A percentile compares a stretch with the other conserved stretches of the same genome.
Conservation (phyloP, 805 yeast genomes). For the Cyberlindnera bimundalis region DNA sequence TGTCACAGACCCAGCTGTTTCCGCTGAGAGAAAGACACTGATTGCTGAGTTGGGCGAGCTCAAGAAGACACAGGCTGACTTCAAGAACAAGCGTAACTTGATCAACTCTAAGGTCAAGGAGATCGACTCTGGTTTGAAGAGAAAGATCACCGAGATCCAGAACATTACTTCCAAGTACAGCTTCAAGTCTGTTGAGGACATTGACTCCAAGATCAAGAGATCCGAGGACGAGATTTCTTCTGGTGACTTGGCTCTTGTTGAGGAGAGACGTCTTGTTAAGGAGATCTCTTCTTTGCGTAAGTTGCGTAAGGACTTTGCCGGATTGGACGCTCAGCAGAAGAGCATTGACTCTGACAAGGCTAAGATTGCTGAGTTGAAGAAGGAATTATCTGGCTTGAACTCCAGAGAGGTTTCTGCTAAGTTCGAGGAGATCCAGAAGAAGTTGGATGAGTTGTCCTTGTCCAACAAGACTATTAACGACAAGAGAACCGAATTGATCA, state of each 20-base stretch:
- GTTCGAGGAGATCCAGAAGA: constrained; percentile 65
- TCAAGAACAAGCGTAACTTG: constrained; percentile 42
- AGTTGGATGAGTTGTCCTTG: constrained; percentile 62
- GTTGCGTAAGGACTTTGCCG: constrained; percentile 71
- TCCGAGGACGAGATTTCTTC: constrained; percentile 74
- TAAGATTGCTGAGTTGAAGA: constrained; percentile 72
- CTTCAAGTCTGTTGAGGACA: constrained; percentile 65
- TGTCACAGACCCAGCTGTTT: constrained; percentile 44
- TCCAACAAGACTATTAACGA: constrained; percentile 58
- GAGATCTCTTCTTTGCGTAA: constrained; percentile 84
- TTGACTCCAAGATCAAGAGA: constrained; percentile 58
- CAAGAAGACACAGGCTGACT: constrained; percentile 44
- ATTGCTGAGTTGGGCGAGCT: constrained; percentile 44
- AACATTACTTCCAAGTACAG: constrained; percentile 65
- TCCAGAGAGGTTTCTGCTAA: constrained; percentile 63
- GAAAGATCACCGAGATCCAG: constrained; percentile 71
- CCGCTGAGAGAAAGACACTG: constrained; percentile 52
- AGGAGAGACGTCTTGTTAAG: constrained; percentile 80
- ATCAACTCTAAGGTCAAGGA: constrained; percentile 65
- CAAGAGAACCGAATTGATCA: constrained; percentile 61
- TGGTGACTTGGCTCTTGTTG: constrained; percentile 82
- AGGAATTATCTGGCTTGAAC: constrained; percentile 50
- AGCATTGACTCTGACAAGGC: constrained; percentile 75
- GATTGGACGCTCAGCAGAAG: constrained; percentile 70
- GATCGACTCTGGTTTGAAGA: constrained; percentile 67